Conservation (phyloP, 345 rosid species). For the Linum tenue region DNA sequence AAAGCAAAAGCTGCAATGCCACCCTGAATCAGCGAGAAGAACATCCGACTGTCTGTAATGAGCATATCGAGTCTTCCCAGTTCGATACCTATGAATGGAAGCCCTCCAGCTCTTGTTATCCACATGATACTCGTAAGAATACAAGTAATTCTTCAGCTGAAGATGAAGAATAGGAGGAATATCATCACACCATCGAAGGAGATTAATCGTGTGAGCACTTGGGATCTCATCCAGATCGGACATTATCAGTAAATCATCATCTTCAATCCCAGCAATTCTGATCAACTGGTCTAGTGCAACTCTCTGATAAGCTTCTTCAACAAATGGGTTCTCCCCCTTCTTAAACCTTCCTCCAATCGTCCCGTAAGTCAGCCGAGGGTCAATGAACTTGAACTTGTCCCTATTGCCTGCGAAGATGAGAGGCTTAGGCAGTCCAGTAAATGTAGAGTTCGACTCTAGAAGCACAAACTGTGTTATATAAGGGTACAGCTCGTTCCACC, state of each 20-base stretch:
- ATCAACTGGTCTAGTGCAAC: slow-evolving; percentile 73
- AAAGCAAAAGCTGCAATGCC: slow-evolving; percentile 99
- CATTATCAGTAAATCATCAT: slow-evolving; percentile 90
- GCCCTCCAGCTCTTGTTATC: slow-evolving; percentile 96
- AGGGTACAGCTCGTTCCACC: slow-evolving; percentile 88
- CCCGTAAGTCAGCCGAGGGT: slow-evolving; percentile 73
- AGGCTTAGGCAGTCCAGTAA: slow-evolving; percentile 61
- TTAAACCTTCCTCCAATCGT: slow-evolving; percentile 73
- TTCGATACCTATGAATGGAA: slow-evolving; percentile 56
- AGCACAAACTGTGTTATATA: slow-evolving; percentile 71
- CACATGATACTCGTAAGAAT: slow-evolving; percentile 61
- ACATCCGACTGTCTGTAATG: slow-evolving; percentile 72
- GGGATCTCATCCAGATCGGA: slow-evolving; percentile 97
- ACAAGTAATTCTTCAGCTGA: slow-evolving; percentile 68
- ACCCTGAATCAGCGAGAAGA: slow-evolving; percentile 70
- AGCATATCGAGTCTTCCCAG: slow-evolving; percentile 64
- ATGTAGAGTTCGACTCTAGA: slow-evolving; percentile 89
- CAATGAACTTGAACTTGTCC: slow-evolving; percentile 52
- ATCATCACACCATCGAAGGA: slow-evolving; percentile 85
- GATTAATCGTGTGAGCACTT: slow-evolving; percentile 80
- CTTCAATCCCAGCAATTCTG: slow-evolving; percentile 76
- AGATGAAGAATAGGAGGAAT: slow-evolving; percentile 79
- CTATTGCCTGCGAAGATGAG: slow-evolving; percentile 48
- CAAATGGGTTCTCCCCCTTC: slow-evolving; percentile 81
- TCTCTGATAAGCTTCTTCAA: slow-evolving; percentile 91